Evolutionary conservation across 108 stramenopile species (phyloP), one percentile per base, ranked within the genome.

Genomic region (Phaeodactylum tricornutum): DNA sequence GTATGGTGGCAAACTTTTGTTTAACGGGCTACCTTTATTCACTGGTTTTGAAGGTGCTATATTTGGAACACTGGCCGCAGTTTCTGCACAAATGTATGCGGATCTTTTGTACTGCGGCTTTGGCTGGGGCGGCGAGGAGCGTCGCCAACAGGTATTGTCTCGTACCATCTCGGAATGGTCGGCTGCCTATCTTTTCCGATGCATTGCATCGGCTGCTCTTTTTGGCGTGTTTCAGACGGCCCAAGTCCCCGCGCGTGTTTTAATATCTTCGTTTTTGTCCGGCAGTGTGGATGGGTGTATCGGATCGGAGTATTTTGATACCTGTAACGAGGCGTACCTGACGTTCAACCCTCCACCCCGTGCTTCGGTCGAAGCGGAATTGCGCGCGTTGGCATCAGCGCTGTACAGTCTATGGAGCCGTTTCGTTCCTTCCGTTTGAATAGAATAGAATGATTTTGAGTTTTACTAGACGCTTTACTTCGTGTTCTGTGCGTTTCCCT

Each of bases 211-310:
- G 2, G 75, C 74, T 3, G 67, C 65, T 1, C 54, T 87, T n/a
- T 87, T 87, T 58, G 86, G 86, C 9, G 76, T 80, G 1, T 87
- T 80, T 47, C 81, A 83, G 44, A 54, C 57, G 20, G 62, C 64
- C 14, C 56, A 77, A 48, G 47, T 57, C 15, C 86, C 86, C 2
- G 70, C 62, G 3, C 59, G 53, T 2, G 47, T 45, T 12, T 55
- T 68, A 21, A 55, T 82, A 29, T 55, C 61, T 16, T 62, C 52
- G 15, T 52, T 72, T 7, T 49, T 87, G 28, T 71, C 85, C 6
- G 81, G 85, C 19, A 79, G 76, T 0, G 63, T 75, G 7, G 77
- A 72, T 25, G 62, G 71, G 20, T 87, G 85, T 39, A 28, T 77
- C 1, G 85, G 85, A 1, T 77, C 75, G 0, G 42, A 43, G 19